Conservation (phyloP, 495 filamentous ascomycete genomes). For the Neohortaea acidophila region DNA sequence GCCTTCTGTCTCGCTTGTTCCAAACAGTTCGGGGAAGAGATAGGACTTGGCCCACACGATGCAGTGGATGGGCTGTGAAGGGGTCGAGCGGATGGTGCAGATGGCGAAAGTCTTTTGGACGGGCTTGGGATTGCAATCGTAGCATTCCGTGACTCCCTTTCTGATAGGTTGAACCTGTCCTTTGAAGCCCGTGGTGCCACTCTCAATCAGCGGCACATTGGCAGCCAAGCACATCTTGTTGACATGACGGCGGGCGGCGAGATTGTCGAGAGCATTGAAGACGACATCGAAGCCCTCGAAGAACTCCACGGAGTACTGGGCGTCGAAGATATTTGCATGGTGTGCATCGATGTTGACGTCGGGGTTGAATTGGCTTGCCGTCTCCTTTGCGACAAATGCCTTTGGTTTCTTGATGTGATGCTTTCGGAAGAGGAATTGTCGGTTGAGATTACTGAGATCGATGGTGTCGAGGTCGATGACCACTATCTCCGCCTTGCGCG, state of each 20-base stretch:
- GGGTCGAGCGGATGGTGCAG: conserved; percentile 91
- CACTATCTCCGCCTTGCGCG: conserved; percentile 48
- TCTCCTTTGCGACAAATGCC: conserved; percentile 88
- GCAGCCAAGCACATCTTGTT: conserved; percentile 96
- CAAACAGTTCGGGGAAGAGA: conserved; percentile 85
- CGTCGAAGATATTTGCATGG: conserved; percentile 90
- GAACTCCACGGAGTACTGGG: conserved; percentile 81
- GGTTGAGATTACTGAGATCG: conserved; percentile 92
- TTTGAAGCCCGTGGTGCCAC: conserved; percentile 95
- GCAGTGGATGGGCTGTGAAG: conserved; percentile 91
- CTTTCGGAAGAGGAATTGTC: conserved; percentile 92
- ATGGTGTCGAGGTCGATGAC: conserved; percentile 97
- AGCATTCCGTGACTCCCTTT: conserved; percentile 82
- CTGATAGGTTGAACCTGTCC: conserved; percentile 95
- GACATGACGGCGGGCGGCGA: conserved; percentile 86
- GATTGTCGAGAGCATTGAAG: conserved; percentile 94
- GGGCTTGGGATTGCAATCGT: conserved; percentile 83
- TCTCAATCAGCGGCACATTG: conserved; percentile 82
- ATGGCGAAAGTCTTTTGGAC: conserved; percentile 83
- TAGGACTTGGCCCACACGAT: conserved; percentile 99
- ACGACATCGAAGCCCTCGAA: conserved; percentile 71
- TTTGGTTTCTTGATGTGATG: conserved; percentile 98
- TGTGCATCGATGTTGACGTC: conserved; percentile 76
- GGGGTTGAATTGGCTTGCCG: conserved; percentile 80
- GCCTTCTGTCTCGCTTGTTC: conserved; percentile 76